A percentile compares a stretch with the other conserved stretches of the same genome.
These are phyloP conservation scores for Pleurotus sapidus DNA, from an alignment of 768 basidiomycete genomes.

Conservation along the genomic window DNA sequence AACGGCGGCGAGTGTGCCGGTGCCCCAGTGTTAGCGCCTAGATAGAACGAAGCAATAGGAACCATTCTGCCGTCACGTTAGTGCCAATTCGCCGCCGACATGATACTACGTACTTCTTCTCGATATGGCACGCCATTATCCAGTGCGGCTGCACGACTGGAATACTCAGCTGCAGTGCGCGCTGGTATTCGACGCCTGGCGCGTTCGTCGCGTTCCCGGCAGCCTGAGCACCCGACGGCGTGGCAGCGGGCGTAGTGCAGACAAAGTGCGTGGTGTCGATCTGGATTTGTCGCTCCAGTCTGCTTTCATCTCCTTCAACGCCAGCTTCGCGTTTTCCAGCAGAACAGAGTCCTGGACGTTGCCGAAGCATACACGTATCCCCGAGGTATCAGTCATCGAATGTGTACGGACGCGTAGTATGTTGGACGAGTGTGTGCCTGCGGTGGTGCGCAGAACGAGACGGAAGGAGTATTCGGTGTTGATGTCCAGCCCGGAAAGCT, in stretches of 20 bases:
- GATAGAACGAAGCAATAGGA: constrained; percentile 78
- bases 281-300: constrained; percentile 91
- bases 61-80: constrained; percentile 62
- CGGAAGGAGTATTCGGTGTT: constrained; percentile 93
- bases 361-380: constrained; percentile 93
- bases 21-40: constrained; percentile 60
- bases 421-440: constrained; percentile 88
- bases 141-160: constrained; percentile 95
- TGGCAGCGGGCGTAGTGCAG: constrained; percentile 84
- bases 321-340: constrained; percentile 78
- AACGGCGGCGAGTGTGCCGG: constrained; percentile 37
- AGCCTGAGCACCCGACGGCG: constrained; percentile 53
- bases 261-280: constrained; percentile 99
- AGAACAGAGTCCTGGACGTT: constrained; percentile 75
- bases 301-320: constrained; percentile 82
- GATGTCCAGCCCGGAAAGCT: constrained; percentile 78
- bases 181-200: constrained; percentile 88
- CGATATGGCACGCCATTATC: constrained; percentile 85
- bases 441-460: constrained; percentile 87
- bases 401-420: constrained; percentile 83
- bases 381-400: constrained; percentile 93
- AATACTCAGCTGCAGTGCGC: constrained; percentile 91
- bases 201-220: constrained; percentile 50
- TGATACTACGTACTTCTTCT: constrained; percentile 65
- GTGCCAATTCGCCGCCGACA: background rate